phyloP scores from a whole-genome alignment of 768 basidiomycete species.

The Russula brevipes region DNA sequence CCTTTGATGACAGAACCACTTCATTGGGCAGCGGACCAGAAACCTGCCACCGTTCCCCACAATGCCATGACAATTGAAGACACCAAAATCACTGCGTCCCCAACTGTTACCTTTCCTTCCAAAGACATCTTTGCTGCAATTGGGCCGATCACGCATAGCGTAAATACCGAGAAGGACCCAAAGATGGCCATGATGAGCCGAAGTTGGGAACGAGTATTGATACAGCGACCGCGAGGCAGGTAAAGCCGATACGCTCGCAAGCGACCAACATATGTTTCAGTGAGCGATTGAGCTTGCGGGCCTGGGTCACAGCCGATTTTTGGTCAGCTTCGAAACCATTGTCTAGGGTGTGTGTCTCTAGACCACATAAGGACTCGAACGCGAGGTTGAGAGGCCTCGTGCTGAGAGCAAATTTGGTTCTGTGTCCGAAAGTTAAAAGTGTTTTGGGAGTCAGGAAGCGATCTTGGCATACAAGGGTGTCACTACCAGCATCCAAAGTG shows the following conservation, averaged over 20 bases:
- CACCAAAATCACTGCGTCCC: constrained; percentile 53
- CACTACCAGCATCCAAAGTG: constrained; percentile 83
- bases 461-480: constrained; percentile 54
- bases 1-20: not conserved
- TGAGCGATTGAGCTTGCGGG: constrained; percentile 30
- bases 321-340: constrained; percentile 25
- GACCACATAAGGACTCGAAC: constrained; percentile 69
- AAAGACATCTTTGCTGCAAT: constrained; percentile 65
- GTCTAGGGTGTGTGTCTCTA: constrained; percentile 39
- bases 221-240: constrained; percentile 54
- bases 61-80: constrained; percentile 59
- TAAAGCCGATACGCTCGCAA: constrained; percentile 55
- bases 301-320: constrained; percentile 22
- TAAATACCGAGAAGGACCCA: constrained; percentile 78
- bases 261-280: constrained; percentile 41
- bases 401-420: constrained; percentile 83
- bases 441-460: constrained; percentile 2
- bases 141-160: constrained; percentile 55
- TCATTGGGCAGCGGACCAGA: constrained; percentile 35
- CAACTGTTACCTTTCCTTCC: constrained; percentile 40
- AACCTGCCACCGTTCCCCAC: constrained; percentile 71
- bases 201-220: constrained; percentile 80
- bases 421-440: constrained; percentile 31
- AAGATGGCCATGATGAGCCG: constrained; percentile 83
- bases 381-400: constrained; percentile 81